Evolutionary conservation across 2,329 filamentous ascomycete genomes (phyloP).

Genomic region (Talaromyces rugulosus): DNA sequence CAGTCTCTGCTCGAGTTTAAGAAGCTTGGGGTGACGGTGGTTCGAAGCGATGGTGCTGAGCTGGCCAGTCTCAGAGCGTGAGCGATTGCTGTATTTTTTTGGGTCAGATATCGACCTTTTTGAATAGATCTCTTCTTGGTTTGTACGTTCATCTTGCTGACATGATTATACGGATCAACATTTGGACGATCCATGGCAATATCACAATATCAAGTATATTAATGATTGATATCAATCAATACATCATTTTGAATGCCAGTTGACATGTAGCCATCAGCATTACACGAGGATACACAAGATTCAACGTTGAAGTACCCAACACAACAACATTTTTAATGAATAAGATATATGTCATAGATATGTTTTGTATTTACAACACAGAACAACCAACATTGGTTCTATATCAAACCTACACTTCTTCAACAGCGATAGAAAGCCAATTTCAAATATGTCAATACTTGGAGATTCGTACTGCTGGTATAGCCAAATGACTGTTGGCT

Average conservation of each 20-base stretch:
- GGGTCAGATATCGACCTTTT: no score
- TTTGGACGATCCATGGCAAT: background rate
- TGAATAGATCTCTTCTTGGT: background rate
- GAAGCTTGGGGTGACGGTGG: constrained; percentile 58
- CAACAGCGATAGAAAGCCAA: no score
- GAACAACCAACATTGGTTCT: no score
- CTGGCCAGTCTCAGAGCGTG: constrained; percentile 45
- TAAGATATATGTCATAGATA: no score
- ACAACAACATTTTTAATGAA: no score
- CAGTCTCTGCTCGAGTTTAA: constrained; percentile 52
- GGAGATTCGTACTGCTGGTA: no score
- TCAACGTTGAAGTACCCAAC: no score
- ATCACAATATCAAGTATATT: background rate
- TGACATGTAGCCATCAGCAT: background rate
- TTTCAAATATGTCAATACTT: no score
- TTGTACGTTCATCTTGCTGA: background rate
- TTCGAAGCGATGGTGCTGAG: constrained; percentile 55
- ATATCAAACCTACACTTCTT: no score
- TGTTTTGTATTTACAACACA: no score
- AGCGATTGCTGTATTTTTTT: background rate
- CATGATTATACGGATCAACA: background rate
- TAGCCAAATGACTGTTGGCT: no score
- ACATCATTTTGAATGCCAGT: background rate
- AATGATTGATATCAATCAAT: background rate
- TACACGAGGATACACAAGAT: no score